A percentile compares a stretch with the other conserved stretches of the same genome.
Conservation (phyloP, 1,284 basidiomycete species). For the Kwoniella shivajii region DNA sequence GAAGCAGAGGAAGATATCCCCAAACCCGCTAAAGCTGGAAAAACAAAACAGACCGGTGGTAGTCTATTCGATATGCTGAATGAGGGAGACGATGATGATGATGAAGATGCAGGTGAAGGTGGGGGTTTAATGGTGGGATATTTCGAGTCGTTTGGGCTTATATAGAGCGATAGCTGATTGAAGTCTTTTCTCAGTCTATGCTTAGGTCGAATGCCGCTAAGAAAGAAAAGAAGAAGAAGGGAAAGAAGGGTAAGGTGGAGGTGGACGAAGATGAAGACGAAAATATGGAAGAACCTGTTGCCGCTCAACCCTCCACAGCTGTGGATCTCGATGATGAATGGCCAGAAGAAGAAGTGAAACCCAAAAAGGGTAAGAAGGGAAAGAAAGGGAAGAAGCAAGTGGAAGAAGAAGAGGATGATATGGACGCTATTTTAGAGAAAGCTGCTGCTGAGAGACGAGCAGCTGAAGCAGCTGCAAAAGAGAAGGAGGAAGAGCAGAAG, state of each 20-base stretch:
- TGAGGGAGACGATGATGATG: conserved; percentile 59
- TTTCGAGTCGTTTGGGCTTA: neutral
- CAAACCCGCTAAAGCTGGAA: conserved; percentile 58
- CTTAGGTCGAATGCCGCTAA: conserved; percentile 39
- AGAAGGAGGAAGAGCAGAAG: no score
- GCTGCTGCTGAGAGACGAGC: conserved; percentile 38
- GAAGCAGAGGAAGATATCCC: conserved; percentile 60
- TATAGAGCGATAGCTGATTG: neutral
- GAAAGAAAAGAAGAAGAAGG: conserved; percentile 56
- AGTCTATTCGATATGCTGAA: conserved; percentile 46
- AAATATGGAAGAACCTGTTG: conserved; percentile 37
- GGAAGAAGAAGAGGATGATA: conserved; percentile 49
- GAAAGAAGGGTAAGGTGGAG: conserved; percentile 43
- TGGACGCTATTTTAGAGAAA: conserved; percentile 33
- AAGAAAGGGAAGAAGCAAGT: conserved; percentile 58
- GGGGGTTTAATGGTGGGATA: conserved; percentile 78
- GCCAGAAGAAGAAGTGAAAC: conserved; percentile 54
- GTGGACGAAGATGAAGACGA: conserved; percentile 27
- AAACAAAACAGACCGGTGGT: conserved; percentile 56
- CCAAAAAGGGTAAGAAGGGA: conserved; percentile 57
- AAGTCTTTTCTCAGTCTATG: conserved; percentile 17
- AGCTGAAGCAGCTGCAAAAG: conserved; percentile 55
- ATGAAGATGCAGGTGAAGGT: conserved; percentile 70
- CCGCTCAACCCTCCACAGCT: conserved; percentile 30
- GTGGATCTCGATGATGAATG: conserved; percentile 50